phyloP scores from a whole-genome alignment of 768 basidiomycete species.

The Rhodosporidiobolus odoratus region DNA sequence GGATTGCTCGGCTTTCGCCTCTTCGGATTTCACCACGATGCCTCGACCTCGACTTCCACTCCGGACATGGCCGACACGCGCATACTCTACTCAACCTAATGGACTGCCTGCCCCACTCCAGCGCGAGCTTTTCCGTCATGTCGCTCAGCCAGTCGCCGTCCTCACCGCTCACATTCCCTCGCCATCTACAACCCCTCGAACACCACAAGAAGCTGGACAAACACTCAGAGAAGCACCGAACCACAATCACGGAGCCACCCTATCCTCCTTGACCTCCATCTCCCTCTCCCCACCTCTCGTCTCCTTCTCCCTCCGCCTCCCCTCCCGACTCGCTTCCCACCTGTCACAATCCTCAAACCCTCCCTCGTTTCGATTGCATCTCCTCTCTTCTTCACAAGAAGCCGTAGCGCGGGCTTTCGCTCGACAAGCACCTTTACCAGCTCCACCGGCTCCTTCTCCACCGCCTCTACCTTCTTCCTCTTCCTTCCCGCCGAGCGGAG shows the following conservation, averaged over 20 bases:
- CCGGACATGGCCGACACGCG: slow-evolving; percentile 18
- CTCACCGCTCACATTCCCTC: slow-evolving; percentile 63
- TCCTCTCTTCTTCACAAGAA: slow-evolving; percentile 66
- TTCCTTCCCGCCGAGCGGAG: slow-evolving; percentile 49
- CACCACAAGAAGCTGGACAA: slow-evolving; percentile 1
- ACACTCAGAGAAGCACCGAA: slow-evolving; percentile 4
- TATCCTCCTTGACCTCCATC: slow-evolving; percentile 88
- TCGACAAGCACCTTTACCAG: slow-evolving; percentile 48
- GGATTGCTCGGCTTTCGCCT: not conserved
- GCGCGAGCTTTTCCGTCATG: slow-evolving; percentile 47
- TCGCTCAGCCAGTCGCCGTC: slow-evolving; percentile 77
- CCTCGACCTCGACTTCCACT: slow-evolving; percentile 14
- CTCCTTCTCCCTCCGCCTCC: slow-evolving; percentile 80
- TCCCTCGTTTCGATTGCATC: slow-evolving; percentile 62
- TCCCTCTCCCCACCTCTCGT: slow-evolving; percentile 86
- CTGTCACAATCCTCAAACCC: slow-evolving; percentile 49
- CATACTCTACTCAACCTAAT: not conserved
- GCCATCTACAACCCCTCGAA: slow-evolving; percentile 25
- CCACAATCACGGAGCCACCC: slow-evolving; percentile 76
- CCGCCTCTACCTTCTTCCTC: too few species aligned
- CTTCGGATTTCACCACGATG: not conserved
- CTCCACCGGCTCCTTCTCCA: slow-evolving; percentile 44
- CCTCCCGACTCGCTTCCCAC: slow-evolving; percentile 71
- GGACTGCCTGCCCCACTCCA: slow-evolving; percentile 23
- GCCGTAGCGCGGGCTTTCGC: slow-evolving; percentile 65